Conservation (phyloP, 2,329 filamentous ascomycete species). For the Verticillium klebahnii region DNA sequence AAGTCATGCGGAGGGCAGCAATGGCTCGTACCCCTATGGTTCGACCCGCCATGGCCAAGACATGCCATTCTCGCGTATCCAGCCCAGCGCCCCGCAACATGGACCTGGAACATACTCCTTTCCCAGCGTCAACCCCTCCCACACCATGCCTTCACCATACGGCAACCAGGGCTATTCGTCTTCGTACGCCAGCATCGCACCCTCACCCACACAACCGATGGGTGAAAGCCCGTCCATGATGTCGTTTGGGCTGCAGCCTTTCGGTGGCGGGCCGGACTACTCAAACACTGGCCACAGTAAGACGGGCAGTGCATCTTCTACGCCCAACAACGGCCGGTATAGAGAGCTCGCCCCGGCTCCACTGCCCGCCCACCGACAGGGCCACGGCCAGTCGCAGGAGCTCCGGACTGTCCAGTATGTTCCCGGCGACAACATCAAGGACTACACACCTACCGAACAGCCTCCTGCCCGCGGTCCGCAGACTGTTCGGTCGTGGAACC, state of each 20-base stretch:
- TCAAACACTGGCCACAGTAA: not conserved
- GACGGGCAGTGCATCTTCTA: constrained; percentile 13
- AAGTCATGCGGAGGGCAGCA: not conserved
- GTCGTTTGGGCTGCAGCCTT: constrained; percentile 3
- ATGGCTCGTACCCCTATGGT: not conserved
- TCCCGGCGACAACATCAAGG: constrained; percentile 51
- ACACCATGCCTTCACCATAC: not conserved
- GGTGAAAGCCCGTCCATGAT: constrained; percentile 4
- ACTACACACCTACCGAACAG: constrained; percentile 50
- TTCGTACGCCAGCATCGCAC: constrained; percentile 10
- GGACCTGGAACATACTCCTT: not conserved
- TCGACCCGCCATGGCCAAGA: constrained; percentile 1
- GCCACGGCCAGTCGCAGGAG: constrained; percentile 42
- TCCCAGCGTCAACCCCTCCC: not conserved
- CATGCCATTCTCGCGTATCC: constrained; percentile 9
- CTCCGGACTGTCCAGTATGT: constrained; percentile 56
- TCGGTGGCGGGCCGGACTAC: not conserved
- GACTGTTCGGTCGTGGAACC: constrained; percentile 52
- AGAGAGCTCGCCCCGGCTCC: constrained; percentile 56
- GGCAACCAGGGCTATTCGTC: not conserved
- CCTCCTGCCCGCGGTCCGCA: constrained; percentile 52
- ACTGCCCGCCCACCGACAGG: constrained; percentile 44
- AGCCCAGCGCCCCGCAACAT: constrained; percentile 4
- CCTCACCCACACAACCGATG: constrained; percentile 1
- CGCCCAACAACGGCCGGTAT: constrained; percentile 27